phyloP scores from a whole-genome alignment of 257 asterid genomes.

The Solanum tacnaense region DNA sequence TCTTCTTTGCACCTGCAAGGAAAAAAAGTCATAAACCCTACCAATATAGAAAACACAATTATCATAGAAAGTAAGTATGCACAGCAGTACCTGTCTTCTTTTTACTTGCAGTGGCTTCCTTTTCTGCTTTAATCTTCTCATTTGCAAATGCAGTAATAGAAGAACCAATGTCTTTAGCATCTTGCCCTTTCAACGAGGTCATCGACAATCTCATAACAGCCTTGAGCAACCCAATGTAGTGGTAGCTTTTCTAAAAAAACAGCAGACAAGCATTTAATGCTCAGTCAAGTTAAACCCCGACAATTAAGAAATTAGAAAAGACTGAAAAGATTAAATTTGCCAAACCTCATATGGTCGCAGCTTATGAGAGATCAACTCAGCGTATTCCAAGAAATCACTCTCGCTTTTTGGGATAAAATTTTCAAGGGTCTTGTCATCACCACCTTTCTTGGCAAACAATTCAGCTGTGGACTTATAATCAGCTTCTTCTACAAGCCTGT shows the following conservation, averaged over 20 bases:
- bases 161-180: conserved; percentile 87
- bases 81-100: conserved; percentile 61
- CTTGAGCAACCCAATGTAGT: conserved; percentile 76
- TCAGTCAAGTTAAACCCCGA: not conserved
- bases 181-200: conserved; percentile 75
- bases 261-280: not conserved
- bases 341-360: conserved; percentile 81
- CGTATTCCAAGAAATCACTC: conserved; percentile 74
- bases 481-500: conserved; percentile 96
- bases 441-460: conserved; percentile 63
- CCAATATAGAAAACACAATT: not conserved
- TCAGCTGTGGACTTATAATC: conserved; percentile 84
- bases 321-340: not conserved
- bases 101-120: conserved; percentile 83
- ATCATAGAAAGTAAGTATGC: not conserved
- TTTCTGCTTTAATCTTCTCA: conserved; percentile 92
- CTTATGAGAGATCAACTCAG: conserved; percentile 71
- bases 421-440: conserved; percentile 66
- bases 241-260: conserved; percentile 75
- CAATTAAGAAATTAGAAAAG: not conserved
- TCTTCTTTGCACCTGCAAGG: conserved; percentile 75
- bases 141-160: conserved; percentile 89
- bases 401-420: conserved; percentile 80
- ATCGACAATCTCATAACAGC: conserved; percentile 77
- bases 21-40: not conserved